Evolutionary conservation across 768 basidiomycete genomes (phyloP), one percentile per base, ranked within the genome.

Genomic region (Gloeopeniophorella convolvens): DNA sequence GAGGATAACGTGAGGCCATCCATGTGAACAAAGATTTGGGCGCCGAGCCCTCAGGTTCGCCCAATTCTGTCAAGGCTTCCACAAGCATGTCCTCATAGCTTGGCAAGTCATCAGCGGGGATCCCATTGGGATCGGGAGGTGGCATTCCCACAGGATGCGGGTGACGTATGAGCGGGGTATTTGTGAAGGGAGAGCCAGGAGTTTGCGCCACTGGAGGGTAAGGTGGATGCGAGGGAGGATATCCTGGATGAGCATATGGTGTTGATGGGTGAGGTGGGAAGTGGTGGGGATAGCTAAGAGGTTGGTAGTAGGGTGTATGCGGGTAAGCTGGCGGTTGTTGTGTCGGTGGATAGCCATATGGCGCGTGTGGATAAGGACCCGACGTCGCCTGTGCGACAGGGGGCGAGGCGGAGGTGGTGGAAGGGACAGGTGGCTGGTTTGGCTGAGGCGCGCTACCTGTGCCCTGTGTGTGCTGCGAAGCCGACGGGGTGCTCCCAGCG

Each of bases 51-150:
- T 92, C 85, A 1, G 80, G 72, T 50, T 89, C 86, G 6, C 68
- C 71, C 35, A 77, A 73, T 48, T 83, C 84, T 12, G 70, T 66
- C 21, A 93, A 68, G 1, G 88, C 89, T 61, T 87, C 85, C 10
- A 84, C 85, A 15, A 92, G 86, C 90, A 93, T 93, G 55, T 92
- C 89, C 61, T 93, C 89, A 50, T 93, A 93, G 56, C 84, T 86
- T 6, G 89, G 89, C 42, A 92, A 72, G 58, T 89, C 78, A n/a
- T 74, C 75, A 0, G 64, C 10, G 16, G 45, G 24, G 46, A 46
- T 44, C 43, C 61, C 50, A 20, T 52, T 65, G 6, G 56, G 58
- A 35, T 56, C 63, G 3, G 63, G 58, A 20, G 62, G 62, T 16
- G 60, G 43, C 4, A 63, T 55, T 45, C 45, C 43, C 41, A 35